These are phyloP conservation scores for Leonotis leonurus DNA, from an alignment of 257 asterid species.

Conservation along the genomic window DNA sequence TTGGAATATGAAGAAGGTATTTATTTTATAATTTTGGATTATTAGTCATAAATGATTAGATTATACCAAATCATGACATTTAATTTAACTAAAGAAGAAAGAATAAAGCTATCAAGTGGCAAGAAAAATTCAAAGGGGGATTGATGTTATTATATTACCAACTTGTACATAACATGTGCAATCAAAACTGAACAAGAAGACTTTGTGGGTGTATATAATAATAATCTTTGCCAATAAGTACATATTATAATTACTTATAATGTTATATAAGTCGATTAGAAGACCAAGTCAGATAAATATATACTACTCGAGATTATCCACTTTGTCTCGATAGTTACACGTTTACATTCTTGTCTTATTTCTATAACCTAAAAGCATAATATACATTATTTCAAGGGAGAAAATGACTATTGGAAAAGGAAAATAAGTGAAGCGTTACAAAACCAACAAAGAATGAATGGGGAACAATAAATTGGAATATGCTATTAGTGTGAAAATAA, in stretches of 20 bases:
- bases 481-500: not conserved
- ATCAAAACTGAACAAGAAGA: slow-evolving; percentile 3
- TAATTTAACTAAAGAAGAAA: not conserved
- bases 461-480: not conserved
- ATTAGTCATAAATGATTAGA: not conserved
- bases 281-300: slow-evolving; percentile 4
- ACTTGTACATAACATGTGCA: slow-evolving; percentile 31
- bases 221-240: not conserved
- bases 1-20: too few species aligned
- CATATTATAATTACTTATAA: not conserved
- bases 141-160: slow-evolving; percentile 2
- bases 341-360: too few species aligned
- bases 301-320: not conserved
- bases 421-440: too few species aligned
- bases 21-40: not conserved
- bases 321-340: too few species aligned
- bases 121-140: slow-evolving; percentile 12
- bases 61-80: not conserved
- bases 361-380: too few species aligned
- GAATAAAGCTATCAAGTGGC: slow-evolving; percentile 11
- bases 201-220: not conserved
- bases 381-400: too few species aligned
- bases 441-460: too few species aligned
- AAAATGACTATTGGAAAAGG: too few species aligned
- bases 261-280: not conserved